Conservation (phyloP, 257 asterid species). For the Fraxinus quadrangulata region DNA sequence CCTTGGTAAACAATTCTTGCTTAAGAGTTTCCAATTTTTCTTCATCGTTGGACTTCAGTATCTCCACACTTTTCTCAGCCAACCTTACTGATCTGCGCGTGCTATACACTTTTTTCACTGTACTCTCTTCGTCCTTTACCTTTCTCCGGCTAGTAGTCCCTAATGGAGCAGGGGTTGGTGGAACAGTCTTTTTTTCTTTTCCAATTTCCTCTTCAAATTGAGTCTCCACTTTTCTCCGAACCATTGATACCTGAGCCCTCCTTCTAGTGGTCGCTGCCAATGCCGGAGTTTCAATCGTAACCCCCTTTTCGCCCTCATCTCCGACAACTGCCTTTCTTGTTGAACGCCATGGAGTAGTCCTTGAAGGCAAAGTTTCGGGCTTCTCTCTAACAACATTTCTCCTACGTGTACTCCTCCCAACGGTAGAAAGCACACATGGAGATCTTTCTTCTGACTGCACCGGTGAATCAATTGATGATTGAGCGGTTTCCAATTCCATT, state of each 20-base stretch:
- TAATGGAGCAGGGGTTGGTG: slow-evolving; percentile 47
- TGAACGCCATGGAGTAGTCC: slow-evolving; percentile 46
- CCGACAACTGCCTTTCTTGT: slow-evolving; percentile 38
- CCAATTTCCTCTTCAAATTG: slow-evolving; percentile 35
- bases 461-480: slow-evolving; percentile 57
- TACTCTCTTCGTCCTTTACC: slow-evolving; percentile 39
- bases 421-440: slow-evolving; percentile 53
- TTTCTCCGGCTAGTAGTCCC: slow-evolving; percentile 46
- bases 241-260: slow-evolving; percentile 44
- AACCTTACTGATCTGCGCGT: slow-evolving; percentile 69
- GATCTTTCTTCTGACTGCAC: slow-evolving; percentile 47
- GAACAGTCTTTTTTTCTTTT: slow-evolving; percentile 33
- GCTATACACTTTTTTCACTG: slow-evolving; percentile 36
- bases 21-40: slow-evolving; percentile 25
- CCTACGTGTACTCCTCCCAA: slow-evolving; percentile 50
- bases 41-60: slow-evolving; percentile 15
- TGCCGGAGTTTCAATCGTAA: slow-evolving; percentile 35
- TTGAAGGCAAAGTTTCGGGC: slow-evolving; percentile 33
- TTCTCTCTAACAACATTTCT: slow-evolving; percentile 37
- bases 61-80: slow-evolving; percentile 43
- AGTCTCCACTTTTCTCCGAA: slow-evolving; percentile 51
- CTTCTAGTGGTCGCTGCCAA: slow-evolving; percentile 33
- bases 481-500: slow-evolving; percentile 43
- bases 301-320: slow-evolving; percentile 31
- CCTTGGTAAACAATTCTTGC: slow-evolving; percentile 34